Base-by-base conservation (phyloP, 1,284 basidiomycete genomes). In the Erythrobasidium hasegawianum region DNA sequence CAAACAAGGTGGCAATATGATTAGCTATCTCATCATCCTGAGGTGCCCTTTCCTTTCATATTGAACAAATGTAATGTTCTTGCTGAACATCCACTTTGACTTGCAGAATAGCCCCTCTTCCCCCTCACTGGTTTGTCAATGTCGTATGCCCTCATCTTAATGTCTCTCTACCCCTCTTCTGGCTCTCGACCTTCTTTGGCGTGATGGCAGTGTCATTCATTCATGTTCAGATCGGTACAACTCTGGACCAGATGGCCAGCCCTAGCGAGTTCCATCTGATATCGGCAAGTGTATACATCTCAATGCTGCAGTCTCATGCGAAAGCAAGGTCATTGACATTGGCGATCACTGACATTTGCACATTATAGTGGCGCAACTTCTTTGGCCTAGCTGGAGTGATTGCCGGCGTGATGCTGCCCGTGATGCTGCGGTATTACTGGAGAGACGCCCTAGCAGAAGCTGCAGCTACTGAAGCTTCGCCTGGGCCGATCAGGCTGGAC, bases 101-200 rank as follows among this genome's bases (percentile, higher is more conserved):
- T 45, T 38, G 26, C 54, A 87, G 90, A 64, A 97, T 98, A 74
- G 89, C 93, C 13, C 95, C 95, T 0, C 83, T 97, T 16, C 83
- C 83, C 0, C 95, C 95, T 2, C 95, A 98, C 76, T 96, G 93
- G 92, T 86, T 95, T 58, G 87, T 97, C 72, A 97, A 97, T 78
- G 83, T 97, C 62, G 81, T 97, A 14, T 88, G 90, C 59, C 95
- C 95, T 0, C 95, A 98, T 75, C 84, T 98, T 14, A 91, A 92
- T 20, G 95, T 98, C 71, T 83, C 84, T 2, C 78, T 94, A 57
- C 77, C 86, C 18, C 83, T 88, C 0, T 98, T 98, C 78, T 98
- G 93, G 93, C 79, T 85, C 57, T 88, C 87, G 72, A 93, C 91
- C 0, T 92, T 89, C 77, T 81, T 96, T 38, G 95, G 94, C 0